These are phyloP conservation scores for Lyophyllum decastes DNA, from an alignment of 768 basidiomycete genomes.

Conservation along the genomic window DNA sequence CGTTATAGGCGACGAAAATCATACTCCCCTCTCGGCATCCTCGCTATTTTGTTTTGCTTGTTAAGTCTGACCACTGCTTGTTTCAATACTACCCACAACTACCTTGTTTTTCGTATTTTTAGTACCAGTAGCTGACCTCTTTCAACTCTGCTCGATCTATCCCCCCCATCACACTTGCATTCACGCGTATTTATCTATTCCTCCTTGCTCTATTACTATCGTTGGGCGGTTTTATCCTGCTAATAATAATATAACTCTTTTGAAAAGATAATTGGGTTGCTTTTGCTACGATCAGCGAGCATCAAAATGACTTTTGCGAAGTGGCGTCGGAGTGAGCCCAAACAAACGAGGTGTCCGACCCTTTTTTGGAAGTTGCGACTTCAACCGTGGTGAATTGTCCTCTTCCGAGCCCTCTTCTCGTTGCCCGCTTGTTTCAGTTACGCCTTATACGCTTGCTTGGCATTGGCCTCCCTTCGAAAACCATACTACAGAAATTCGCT, in stretches of 20 bases:
- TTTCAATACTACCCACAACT: neutral
- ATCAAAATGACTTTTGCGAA: too few relatives aligned
- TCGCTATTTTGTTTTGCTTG: neutral
- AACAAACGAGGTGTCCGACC: too few relatives aligned
- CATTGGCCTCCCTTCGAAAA: too few relatives aligned
- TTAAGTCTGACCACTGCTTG: neutral
- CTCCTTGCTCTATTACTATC: neutral
- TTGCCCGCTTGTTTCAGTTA: too few relatives aligned
- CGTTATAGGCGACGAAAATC: neutral
- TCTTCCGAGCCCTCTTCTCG: too few relatives aligned
- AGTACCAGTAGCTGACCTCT: neutral
- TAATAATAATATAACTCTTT: neutral
- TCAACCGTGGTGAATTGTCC: too few relatives aligned
- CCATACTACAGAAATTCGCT: too few relatives aligned
- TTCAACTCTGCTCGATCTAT: neutral
- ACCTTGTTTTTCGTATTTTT: neutral
- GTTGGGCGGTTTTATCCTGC: neutral
- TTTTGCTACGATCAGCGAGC: too few relatives aligned
- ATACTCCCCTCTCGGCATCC: neutral
- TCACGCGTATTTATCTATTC: conserved; percentile 2
- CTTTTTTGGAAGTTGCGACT: too few relatives aligned
- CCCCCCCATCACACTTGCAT: conserved; percentile 1
- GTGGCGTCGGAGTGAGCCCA: too few relatives aligned
- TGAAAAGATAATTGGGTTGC: neutral
- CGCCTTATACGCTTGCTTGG: too few relatives aligned